Evolutionary conservation across 441 rosid genomes (phyloP).

Genomic region (Gossypium aridum): DNA sequence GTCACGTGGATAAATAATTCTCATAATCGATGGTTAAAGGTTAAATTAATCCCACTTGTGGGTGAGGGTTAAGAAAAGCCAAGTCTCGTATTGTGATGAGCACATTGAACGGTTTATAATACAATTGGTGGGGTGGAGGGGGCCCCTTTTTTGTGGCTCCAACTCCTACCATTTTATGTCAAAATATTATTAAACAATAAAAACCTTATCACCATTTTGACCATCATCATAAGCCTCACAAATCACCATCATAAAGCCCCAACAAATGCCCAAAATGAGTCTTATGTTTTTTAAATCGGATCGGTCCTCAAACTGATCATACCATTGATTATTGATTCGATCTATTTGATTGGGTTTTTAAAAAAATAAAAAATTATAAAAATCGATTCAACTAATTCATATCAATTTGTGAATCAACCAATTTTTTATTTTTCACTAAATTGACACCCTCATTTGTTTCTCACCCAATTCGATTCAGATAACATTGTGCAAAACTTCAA

Average conservation of each 20-base stretch:
- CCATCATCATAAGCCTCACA: slow-evolving; percentile 3
- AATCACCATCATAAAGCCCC: slow-evolving; percentile 5
- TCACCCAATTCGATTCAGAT: too few relatives aligned
- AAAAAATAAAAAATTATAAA: too few relatives aligned
- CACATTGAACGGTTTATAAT: slow-evolving; percentile 37
- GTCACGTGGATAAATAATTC: neutral
- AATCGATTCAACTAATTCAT: too few relatives aligned
- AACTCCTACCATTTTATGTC: neutral
- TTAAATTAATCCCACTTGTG: slow-evolving; percentile 22
- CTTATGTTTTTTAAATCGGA: neutral
- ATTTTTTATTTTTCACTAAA: too few relatives aligned
- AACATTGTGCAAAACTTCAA: neutral
- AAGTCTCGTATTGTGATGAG: slow-evolving; percentile 9
- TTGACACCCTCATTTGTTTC: too few relatives aligned
- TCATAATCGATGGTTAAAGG: slow-evolving; percentile 17
- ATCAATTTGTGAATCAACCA: too few relatives aligned
- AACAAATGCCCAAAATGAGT: neutral
- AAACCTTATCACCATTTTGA: slow-evolving; percentile 20
- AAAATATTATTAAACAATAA: slow-evolving; percentile 7
- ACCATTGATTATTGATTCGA: too few relatives aligned
- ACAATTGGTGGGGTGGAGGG: slow-evolving; percentile 1
- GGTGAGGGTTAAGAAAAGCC: neutral
- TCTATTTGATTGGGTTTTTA: too few relatives aligned
- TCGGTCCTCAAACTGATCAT: too few relatives aligned
- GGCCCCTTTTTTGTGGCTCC: neutral